These are phyloP conservation scores for Trichoderma koningii DNA, from an alignment of 2,329 filamentous ascomycete genomes.

Conservation along the genomic window DNA sequence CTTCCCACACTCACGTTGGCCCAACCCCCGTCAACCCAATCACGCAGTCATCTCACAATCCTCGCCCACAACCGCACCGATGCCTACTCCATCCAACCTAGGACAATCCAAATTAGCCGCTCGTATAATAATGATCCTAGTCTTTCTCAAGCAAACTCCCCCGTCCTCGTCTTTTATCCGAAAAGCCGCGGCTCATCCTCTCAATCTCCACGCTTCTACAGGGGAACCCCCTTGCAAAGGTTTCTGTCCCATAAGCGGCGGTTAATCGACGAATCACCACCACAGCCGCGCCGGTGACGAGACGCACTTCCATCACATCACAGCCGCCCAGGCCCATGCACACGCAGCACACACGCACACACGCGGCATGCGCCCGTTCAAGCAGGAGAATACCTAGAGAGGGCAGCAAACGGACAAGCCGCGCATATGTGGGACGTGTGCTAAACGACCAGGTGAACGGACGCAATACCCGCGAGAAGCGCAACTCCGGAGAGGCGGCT, in stretches of 20 bases:
- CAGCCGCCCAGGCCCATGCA: not conserved
- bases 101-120: no score
- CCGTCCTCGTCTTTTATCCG: no score
- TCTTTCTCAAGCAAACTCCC: no score
- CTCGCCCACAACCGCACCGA: no score
- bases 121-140: no score
- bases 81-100: no score
- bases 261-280: slow-evolving; percentile 25
- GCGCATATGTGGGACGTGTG: not conserved
- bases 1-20: no score
- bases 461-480: slow-evolving; percentile 14
- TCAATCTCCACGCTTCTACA: not conserved
- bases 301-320: slow-evolving; percentile 12
- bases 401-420: not conserved
- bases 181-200: no score
- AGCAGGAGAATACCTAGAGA: no score
- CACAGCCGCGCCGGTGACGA: slow-evolving; percentile 17
- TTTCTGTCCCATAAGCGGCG: slow-evolving; percentile 7
- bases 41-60: no score
- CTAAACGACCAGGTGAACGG: not conserved
- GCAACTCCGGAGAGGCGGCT: slow-evolving; percentile 7
- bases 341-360: not conserved
- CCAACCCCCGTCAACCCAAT: no score
- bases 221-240: not conserved
- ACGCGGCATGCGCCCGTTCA: slow-evolving; percentile 2